Evolutionary conservation across 257 asterid genomes (phyloP), one percentile per base, ranked within the genome.

Genomic region (Cordia subcordata): DNA sequence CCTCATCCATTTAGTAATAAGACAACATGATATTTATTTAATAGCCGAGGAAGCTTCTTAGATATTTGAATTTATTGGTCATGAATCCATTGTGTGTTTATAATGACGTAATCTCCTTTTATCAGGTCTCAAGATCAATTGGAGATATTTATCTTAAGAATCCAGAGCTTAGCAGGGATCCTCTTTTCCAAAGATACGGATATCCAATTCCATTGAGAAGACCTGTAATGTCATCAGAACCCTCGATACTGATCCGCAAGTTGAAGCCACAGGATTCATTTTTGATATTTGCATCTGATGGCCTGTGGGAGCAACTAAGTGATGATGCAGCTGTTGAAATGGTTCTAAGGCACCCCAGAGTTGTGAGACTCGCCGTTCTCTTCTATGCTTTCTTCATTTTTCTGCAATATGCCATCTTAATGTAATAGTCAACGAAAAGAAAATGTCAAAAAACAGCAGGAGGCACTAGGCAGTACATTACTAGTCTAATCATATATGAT

Each of bases 251-350:
- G 65, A 64, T 58, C 32, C 72, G 70, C 4, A 68, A 72, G 67
- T 38, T 76, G 39, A 57, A 66, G 49, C 75, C 75, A 18, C 53
- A 76, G n/a, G 81, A 76, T 51, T 53, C 55, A 32, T 76, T 76
- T 61, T 56, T 76, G 68, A 76, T 76, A 63, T 76, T 75, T 55
- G 81, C 81, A 63, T 75, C 81, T 33, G 81, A 75, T 67, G 81
- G 81, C 62, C 77, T 75, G 11, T 76, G 81, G 81, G 81, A 76
- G 58, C 81, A 76, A 61, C 58, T 76, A 4, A 63, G 64, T 13
- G 81, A 76, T 23, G 73, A 72, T 37, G 75, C 42, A 38, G 81
- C 75, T 15, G 75, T 72, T 32, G 78, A 71, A 8, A 68, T 76
- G 45, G 81, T 76, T 19, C 42, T 57, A 1, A 76, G 61, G 56